Base-by-base conservation (phyloP, 2,329 filamentous ascomycete species). In the Cercospora zeae-maydis region DNA sequence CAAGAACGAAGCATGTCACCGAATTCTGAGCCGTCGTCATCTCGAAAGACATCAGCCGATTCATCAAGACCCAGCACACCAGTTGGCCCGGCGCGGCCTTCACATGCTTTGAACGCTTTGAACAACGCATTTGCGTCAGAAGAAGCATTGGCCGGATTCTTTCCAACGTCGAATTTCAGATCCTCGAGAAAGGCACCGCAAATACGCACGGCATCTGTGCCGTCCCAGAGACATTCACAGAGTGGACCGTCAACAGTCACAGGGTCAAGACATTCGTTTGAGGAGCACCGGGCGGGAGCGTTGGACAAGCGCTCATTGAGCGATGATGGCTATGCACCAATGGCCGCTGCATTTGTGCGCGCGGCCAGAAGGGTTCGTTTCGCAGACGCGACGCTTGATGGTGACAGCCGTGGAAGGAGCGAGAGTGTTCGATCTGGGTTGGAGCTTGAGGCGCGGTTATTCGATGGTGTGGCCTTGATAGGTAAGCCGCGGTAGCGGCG, bases 341-440 rank as follows among this genome's bases (percentile, higher is more conserved):
- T 64, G 59, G 62, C 62, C 11, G 58, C 59, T 9, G 62, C 51
- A 11, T 64, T 64, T 21, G 62, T 60, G 16, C 58, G 62, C 5
- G 36, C 55, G 9, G 49, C 34, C 11, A 53, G 42, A 4, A 60
- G 54, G 8, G 58, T 45, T 5, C 56, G 49, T 3, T 39, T 55
- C 11, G 33, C 16, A 9, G 52, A 47, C 9, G 19, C 36, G 4
- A 24, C 16, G 19, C 21, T 55, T 3, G 49, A 53, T 34, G 5
- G 37, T 36, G n/a, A 37, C 8, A 59, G 24, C 8, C 21, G 49
- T 6, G 49, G 56, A 13, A 53, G 61, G 39, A 3, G 21, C 24
- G 51, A 36, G 6, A 55, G 61, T n/a, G 11, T 9, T 4, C 54
- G 61, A 5, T 13, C 56, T 5, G 21, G 55, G 3, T 21, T 51